These are phyloP conservation scores for Hemisphaericaspora nanyangensis DNA, from an alignment of 805 yeast genomes.

Conservation along the genomic window DNA sequence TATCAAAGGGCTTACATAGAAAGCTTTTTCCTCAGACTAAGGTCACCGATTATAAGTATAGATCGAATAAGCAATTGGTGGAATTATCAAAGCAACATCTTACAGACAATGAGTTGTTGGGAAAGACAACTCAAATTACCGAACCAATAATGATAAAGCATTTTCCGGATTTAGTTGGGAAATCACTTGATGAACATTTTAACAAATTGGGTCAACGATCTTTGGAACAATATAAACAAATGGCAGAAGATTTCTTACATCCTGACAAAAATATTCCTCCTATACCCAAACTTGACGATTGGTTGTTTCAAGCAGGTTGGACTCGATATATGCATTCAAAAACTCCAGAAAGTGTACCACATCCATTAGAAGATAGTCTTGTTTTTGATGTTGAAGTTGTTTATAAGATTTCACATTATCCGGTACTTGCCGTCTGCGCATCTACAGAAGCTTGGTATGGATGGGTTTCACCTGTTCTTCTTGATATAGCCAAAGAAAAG, in stretches of 20 bases:
- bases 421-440: conserved; percentile 78
- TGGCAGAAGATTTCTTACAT: conserved; percentile 45
- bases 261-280: conserved; percentile 24
- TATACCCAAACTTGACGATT: conserved; percentile 38
- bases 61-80: conserved; percentile 30
- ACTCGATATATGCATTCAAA: conserved; percentile 57
- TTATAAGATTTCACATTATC: conserved; percentile 68
- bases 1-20: conserved; percentile 53
- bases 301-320: conserved; percentile 78
- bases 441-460: conserved; percentile 82
- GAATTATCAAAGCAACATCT: conserved; percentile 61
- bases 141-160: conserved; percentile 55
- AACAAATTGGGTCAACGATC: conserved; percentile 58
- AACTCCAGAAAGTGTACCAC: conserved; percentile 54
- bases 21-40: conserved; percentile 54
- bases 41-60: conserved; percentile 23
- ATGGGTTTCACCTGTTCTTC: conserved; percentile 88
- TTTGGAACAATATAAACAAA: conserved; percentile 55
- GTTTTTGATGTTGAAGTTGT: conserved; percentile 90
- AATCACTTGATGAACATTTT: conserved; percentile 81
- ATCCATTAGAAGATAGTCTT: conserved; percentile 67
- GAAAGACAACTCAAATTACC: conserved; percentile 62
- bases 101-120: conserved; percentile 59
- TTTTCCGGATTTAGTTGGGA: conserved; percentile 75
- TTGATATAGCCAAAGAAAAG: conserved; percentile 43